Base-by-base conservation (phyloP, 2,329 filamentous ascomycete genomes). In the Sporothrix euskadiensis region DNA sequence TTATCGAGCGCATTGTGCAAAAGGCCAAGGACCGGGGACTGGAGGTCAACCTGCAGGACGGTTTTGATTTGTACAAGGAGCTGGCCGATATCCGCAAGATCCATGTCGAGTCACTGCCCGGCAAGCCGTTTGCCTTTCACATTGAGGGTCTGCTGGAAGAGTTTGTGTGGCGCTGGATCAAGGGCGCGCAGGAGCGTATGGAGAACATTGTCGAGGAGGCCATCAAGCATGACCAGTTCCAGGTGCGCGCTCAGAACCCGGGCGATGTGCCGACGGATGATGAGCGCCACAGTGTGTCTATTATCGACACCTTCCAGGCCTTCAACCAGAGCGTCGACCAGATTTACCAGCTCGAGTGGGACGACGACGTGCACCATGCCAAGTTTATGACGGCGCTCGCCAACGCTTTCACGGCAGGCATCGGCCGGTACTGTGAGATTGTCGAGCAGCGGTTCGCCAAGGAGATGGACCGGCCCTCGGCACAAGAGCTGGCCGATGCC, bases 141-240 rank as follows among this genome's bases (percentile, higher is more conserved):
- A 88, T 99, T 59, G 96, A 99, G 81, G 89, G 90, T 57, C 84
- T 97, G 19, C 86, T 99, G 22, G 92, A 94, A 75, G 91, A 93
- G 49, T 99, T 98, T 81, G 96, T 98, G 6, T 98, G 94, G 94
- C 90, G 94, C 74, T 99, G 94, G 94, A 93, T 99, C 75, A 87
- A 88, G 71, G 88, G 90, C 76, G 94, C 94, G 8, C 94, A 98
- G 78, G 84, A 85, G 47, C 94, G 91, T 79, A 90, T 98, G 79
- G 86, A 92, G 75, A 90, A 90, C 32, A 96, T 96, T 85, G 92
- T 98, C 54, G 94, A 97, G 65, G 89, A 95, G 78, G 94, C 96
- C 9, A 91, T 98, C 81, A 95, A 94, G 80, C 93, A 97, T 77
- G 96, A 99, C 80, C 84, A 89, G 73, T 99, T 98, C 82, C 88